Percentiles rank a stretch among this genome's conserved stretches.
Conservation (phyloP, 2,329 filamentous ascomycete genomes). For the Fusarium incarnatum region DNA sequence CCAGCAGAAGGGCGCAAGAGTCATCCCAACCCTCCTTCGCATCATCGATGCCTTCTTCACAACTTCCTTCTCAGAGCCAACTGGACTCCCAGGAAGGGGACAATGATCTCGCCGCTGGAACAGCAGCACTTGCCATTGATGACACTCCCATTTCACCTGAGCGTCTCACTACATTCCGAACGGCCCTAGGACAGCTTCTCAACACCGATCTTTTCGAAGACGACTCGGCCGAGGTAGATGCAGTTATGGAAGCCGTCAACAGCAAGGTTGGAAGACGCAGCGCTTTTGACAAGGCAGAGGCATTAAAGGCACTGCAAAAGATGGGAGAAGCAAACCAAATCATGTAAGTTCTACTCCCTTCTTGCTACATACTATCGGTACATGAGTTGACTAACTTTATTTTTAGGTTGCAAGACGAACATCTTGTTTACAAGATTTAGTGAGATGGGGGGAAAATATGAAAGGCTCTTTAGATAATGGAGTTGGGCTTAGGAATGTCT, state of each 20-base stretch:
- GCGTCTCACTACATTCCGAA: conserved; percentile 80
- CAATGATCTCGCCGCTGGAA: conserved; percentile 54
- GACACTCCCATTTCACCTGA: conserved; percentile 65
- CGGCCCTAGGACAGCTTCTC: conserved; percentile 84
- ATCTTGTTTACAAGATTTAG: conserved; percentile 76
- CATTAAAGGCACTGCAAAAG: conserved; percentile 78
- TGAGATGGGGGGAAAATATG: background rate
- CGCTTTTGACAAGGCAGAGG: conserved; percentile 78
- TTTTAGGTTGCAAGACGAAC: conserved; percentile 69
- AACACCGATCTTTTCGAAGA: conserved; percentile 86
- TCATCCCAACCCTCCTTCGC: conserved; percentile 73
- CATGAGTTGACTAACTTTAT: conserved; percentile 34
- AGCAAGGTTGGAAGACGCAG: conserved; percentile 67
- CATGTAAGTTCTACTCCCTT: conserved; percentile 74
- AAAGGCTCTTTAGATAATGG: conserved; percentile 19
- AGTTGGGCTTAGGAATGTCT: background rate
- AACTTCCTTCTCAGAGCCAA: conserved; percentile 64
- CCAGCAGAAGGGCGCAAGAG: conserved; percentile 54
- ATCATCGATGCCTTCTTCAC: conserved; percentile 82
- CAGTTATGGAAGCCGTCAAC: conserved; percentile 85
- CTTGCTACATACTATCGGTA: background rate
- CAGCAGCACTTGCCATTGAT: conserved; percentile 58
- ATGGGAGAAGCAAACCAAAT: conserved; percentile 89
- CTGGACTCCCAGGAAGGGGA: conserved; percentile 59
- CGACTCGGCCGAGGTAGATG: conserved; percentile 81